phyloP scores from a whole-genome alignment of 2,329 filamentous ascomycete species.

The Aspergillus sp. region DNA sequence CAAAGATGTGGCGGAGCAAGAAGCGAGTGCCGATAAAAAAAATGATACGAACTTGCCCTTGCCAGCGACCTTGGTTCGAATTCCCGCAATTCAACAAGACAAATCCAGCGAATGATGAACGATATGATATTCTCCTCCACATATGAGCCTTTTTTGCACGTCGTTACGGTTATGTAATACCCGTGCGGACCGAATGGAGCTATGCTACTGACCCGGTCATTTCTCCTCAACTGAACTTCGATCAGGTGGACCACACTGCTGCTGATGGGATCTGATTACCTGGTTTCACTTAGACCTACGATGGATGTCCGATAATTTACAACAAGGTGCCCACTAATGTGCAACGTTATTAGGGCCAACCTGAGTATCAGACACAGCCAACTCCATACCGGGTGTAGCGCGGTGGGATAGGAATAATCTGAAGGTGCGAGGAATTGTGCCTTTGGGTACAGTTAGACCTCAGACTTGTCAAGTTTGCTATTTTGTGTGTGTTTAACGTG shows the following conservation, averaged over 20 bases:
- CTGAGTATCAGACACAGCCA: neutral
- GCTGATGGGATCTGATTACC: neutral
- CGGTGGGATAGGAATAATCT: neutral
- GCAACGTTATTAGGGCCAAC: neutral
- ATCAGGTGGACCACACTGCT: neutral
- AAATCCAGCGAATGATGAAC: neutral
- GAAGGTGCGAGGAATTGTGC: neutral
- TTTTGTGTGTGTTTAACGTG: neutral
- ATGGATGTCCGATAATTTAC: neutral
- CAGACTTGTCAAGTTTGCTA: neutral
- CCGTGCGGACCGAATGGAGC: neutral
- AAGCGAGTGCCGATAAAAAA: conserved; percentile 11
- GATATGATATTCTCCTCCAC: neutral
- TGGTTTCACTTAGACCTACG: neutral
- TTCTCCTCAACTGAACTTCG: neutral
- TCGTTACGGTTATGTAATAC: neutral
- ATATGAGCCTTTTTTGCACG: neutral
- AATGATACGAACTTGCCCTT: conserved; percentile 65
- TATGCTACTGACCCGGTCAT: neutral
- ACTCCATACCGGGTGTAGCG: neutral
- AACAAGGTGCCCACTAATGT: neutral
- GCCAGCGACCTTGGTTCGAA: conserved; percentile 45
- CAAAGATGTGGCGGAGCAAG: conserved; percentile 17
- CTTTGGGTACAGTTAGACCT: neutral
- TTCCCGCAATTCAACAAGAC: conserved; percentile 35